These are phyloP conservation scores for Biscutella laevigata DNA, from an alignment of 441 rosid genomes.

Conservation along the genomic window DNA sequence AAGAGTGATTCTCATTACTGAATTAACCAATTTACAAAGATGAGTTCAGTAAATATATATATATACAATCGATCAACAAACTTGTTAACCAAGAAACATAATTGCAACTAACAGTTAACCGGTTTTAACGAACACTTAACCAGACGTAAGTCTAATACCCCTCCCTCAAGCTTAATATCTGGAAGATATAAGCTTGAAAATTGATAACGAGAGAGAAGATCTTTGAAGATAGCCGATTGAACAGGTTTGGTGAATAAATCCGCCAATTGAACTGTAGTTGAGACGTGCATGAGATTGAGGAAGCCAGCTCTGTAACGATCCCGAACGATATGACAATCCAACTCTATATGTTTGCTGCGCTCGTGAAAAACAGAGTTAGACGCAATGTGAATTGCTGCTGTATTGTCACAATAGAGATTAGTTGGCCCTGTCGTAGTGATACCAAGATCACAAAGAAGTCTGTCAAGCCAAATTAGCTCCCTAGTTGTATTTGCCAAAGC, in stretches of 20 bases:
- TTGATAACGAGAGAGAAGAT: not conserved
- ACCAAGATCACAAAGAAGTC: not conserved
- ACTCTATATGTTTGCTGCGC: no score
- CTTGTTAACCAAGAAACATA: no score
- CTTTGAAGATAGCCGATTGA: not conserved
- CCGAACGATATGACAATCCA: not conserved
- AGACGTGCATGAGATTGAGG: no score
- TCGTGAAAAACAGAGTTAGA: no score
- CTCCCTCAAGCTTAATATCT: not conserved
- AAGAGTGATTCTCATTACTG: no score
- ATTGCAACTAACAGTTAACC: no score
- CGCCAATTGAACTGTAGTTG: not conserved
- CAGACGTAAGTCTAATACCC: not conserved
- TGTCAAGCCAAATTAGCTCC: not conserved
- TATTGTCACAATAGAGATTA: not conserved
- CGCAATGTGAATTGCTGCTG: not conserved
- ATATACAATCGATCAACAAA: no score
- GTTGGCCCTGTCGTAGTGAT: not conserved
- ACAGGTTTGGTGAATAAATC: not conserved
- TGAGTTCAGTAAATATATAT: no score
- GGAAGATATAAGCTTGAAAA: not conserved
- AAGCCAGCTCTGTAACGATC: no score
- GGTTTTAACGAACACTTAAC: no score
- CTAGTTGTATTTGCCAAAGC: not conserved
- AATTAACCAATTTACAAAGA: no score